Conservation (phyloP, 2,329 filamentous ascomycete species). For the Chaetomiaceae sp. region DNA sequence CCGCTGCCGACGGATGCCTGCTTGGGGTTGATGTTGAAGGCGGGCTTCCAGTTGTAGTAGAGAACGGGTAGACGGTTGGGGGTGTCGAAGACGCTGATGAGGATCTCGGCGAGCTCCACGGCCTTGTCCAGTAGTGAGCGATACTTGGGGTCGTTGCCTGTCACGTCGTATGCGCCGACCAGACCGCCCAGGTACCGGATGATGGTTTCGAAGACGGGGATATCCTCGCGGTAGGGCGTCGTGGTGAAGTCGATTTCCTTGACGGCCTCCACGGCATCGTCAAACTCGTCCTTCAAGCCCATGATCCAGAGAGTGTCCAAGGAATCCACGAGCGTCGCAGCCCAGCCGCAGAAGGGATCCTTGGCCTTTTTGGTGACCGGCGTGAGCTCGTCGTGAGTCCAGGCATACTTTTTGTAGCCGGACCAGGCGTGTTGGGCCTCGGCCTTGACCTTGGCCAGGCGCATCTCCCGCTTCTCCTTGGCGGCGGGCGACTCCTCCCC, state of each 20-base stretch:
- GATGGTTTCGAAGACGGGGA: constrained; percentile 89
- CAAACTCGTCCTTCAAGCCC: constrained; percentile 72
- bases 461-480: constrained; percentile 59
- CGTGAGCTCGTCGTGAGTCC: constrained; percentile 79
- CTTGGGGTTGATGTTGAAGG: constrained; percentile 58
- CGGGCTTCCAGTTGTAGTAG: constrained; percentile 73
- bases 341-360: constrained; percentile 90
- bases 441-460: constrained; percentile 63
- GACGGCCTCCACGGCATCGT: constrained; percentile 67
- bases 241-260: constrained; percentile 78
- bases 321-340: constrained; percentile 77
- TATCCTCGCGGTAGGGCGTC: constrained; percentile 55
- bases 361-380: constrained; percentile 64
- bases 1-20: constrained; percentile 54
- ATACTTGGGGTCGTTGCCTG: constrained; percentile 54
- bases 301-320: constrained; percentile 87
- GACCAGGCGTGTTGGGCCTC: constrained; percentile 77
- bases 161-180: constrained; percentile 81
- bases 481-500: constrained; percentile 56
- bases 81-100: constrained; percentile 83
- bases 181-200: constrained; percentile 90
- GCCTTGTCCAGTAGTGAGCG: constrained; percentile 70
- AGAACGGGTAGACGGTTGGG: constrained; percentile 88
- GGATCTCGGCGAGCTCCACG: constrained; percentile 70
- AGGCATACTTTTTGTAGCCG: constrained; percentile 75